These are phyloP conservation scores for Botrytis elliptica DNA, from an alignment of 2,329 filamentous ascomycete species.

Conservation along the genomic window DNA sequence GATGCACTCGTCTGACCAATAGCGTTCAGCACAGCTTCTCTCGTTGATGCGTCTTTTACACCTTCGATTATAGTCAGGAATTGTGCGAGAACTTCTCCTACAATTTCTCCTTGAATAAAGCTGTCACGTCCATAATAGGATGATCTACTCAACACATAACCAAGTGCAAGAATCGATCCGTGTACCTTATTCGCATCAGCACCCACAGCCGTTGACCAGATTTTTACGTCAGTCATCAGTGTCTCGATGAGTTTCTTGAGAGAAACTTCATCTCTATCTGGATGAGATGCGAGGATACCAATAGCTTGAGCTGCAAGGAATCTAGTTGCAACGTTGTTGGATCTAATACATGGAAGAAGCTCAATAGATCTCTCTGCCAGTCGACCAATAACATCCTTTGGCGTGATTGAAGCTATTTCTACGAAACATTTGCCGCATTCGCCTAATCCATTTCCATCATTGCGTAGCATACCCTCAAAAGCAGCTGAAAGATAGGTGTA, in stretches of 20 bases:
- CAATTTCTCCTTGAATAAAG: conserved; percentile 40
- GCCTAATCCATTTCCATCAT: conserved; percentile 43
- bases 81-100: conserved; percentile 45
- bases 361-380: conserved; percentile 51
- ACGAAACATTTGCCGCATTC: conserved; percentile 54
- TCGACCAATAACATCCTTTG: conserved; percentile 51
- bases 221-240: conserved; percentile 48
- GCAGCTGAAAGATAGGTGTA: conserved; percentile 52
- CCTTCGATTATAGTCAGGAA: conserved; percentile 53
- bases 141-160: conserved; percentile 56
- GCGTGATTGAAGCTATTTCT: conserved; percentile 51
- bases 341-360: conserved; percentile 61
- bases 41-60: conserved; percentile 54
- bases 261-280: conserved; percentile 43
- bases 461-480: conserved; percentile 55
- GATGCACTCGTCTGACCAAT: conserved; percentile 63
- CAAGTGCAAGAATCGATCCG: conserved; percentile 58
- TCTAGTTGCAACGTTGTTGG: conserved; percentile 70
- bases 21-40: conserved; percentile 55
- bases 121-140: conserved; percentile 48
- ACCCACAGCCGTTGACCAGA: conserved; percentile 57
- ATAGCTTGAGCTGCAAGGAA: conserved; percentile 66
- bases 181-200: conserved; percentile 58
- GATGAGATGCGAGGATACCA: conserved; percentile 74
- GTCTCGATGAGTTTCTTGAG: conserved; percentile 46